Evolutionary conservation across 257 asterid genomes (phyloP).

Genomic region (Lithospermum erythrorhizon): DNA sequence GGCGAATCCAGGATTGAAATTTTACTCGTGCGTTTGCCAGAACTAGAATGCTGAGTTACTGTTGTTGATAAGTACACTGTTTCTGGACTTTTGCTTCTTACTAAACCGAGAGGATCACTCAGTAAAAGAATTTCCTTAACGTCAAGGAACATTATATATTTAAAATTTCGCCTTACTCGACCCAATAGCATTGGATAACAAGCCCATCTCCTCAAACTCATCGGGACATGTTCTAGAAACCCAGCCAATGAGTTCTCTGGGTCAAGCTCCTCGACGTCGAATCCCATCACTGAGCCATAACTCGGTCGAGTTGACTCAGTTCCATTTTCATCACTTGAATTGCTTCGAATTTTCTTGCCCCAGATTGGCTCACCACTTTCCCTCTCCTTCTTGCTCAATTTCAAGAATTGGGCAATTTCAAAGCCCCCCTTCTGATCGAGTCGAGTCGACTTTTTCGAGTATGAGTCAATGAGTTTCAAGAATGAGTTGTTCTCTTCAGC

Average conservation of each 20-base stretch:
- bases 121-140: conserved; percentile 43
- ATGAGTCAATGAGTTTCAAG: conserved; percentile 31
- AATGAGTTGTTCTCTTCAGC: conserved; percentile 42
- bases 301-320: conserved; percentile 51
- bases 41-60: conserved; percentile 1
- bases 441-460: conserved; percentile 8
- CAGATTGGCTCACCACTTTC: conserved; percentile 65
- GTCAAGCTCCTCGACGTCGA: conserved; percentile 77
- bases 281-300: conserved; percentile 73
- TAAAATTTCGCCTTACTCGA: conserved; percentile 58
- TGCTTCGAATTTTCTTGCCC: conserved; percentile 45
- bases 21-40: conserved; percentile 22
- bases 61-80: conserved; percentile 26
- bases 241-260: conserved; percentile 75
- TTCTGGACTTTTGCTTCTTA: conserved; percentile 49
- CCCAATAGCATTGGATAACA: conserved; percentile 85
- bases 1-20: too few species aligned
- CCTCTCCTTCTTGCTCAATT: conserved; percentile 33
- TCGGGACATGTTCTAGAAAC: conserved; percentile 65
- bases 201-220: conserved; percentile 80
- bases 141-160: conserved; percentile 52
- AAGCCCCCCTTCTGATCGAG: conserved; percentile 18
- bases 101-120: conserved; percentile 59
- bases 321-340: conserved; percentile 18
- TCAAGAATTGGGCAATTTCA: conserved; percentile 39